Percentiles rank a stretch among this genome's conserved stretches.
These are phyloP conservation scores for Tilletia caries DNA, from an alignment of 1,284 basidiomycete genomes.

Conservation along the genomic window DNA sequence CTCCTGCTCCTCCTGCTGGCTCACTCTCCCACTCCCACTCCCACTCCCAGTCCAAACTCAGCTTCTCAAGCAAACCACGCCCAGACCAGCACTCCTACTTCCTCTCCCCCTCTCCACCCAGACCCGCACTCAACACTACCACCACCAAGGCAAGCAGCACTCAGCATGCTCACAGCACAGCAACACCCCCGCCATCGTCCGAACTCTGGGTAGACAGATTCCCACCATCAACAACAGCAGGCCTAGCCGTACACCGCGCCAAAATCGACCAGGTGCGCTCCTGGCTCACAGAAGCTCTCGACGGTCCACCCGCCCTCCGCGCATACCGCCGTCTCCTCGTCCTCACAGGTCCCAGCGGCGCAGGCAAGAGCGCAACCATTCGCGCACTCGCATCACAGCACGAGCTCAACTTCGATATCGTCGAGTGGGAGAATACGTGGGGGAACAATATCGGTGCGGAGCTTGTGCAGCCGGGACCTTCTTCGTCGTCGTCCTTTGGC, in stretches of 20 bases:
- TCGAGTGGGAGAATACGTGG: slow-evolving; percentile 75
- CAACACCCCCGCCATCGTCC: background rate
- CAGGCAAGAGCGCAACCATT: slow-evolving; percentile 82
- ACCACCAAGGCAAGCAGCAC: background rate
- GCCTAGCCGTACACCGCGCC: slow-evolving; percentile 80
- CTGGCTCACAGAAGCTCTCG: slow-evolving; percentile 81
- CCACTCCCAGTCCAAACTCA: no score
- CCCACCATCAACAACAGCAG: slow-evolving; percentile 36
- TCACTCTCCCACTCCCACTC: no score
- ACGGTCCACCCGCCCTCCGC: slow-evolving; percentile 62
- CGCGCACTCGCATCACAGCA: slow-evolving; percentile 63
- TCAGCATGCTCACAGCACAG: no score
- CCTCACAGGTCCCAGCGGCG: slow-evolving; percentile 83
- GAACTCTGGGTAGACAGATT: slow-evolving; percentile 4
- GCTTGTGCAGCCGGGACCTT: background rate
- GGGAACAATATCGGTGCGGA: background rate
- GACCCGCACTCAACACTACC: background rate
- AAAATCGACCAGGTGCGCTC: slow-evolving; percentile 79
- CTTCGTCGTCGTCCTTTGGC: background rate
- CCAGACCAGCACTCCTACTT: no score
- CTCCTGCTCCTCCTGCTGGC: no score
- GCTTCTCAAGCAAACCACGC: no score
- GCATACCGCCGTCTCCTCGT: slow-evolving; percentile 80
- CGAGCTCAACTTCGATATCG: slow-evolving; percentile 73
- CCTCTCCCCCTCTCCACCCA: no score